Base-by-base conservation (phyloP, 805 yeast species). In the Lipomyces spencermartinsiae region DNA sequence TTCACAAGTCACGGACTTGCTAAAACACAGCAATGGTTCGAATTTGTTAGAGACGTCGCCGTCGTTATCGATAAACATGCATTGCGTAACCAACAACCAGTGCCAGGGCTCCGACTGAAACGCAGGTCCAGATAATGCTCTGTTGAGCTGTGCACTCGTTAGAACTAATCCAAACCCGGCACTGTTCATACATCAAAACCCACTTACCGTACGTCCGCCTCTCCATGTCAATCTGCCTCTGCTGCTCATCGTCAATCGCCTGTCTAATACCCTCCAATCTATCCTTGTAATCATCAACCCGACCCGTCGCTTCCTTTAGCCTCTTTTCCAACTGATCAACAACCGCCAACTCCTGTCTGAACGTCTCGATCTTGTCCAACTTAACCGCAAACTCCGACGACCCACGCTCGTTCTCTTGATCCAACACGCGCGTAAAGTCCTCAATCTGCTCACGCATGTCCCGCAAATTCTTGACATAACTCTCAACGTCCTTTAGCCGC, bases 281-380 rank as follows among this genome's bases (percentile, higher is more conserved):
- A 12, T 49, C 22, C 39, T 57, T 58, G 53, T 59, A 66, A 31
- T 62, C 59, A 10, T 58, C 63, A n/a, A 66, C 59, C 33, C 61
- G 34, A 31, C 29, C 62, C 4, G 62, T 51, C 31, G 65, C 66
- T 14, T 22, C 35, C 57, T 51, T 33, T 22, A 66, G 46, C n/a
- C 69, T 29, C 35, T 12, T n/a, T 62, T 66, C 66, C n/a, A 66
- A 53, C 37, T 29, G 46, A 22, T 43, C 62, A 10, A 66, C 61
- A 4, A 39, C 62, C 9, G 25, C 58, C 53, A 66, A 46, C 61
- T 66, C 69, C 14, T 37, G 37, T 16, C 59, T 10, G 33, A 66
- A 66, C 33, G 58, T 56, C 25, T 59, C 66, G n/a, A 66, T 62
- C 22, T 63, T 62, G 12, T 61, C 62, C 51, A 65, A 33, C 62